Base-by-base conservation (phyloP, 2,329 filamentous ascomycete genomes). In the Stachybotrys chlorohalonatus region DNA sequence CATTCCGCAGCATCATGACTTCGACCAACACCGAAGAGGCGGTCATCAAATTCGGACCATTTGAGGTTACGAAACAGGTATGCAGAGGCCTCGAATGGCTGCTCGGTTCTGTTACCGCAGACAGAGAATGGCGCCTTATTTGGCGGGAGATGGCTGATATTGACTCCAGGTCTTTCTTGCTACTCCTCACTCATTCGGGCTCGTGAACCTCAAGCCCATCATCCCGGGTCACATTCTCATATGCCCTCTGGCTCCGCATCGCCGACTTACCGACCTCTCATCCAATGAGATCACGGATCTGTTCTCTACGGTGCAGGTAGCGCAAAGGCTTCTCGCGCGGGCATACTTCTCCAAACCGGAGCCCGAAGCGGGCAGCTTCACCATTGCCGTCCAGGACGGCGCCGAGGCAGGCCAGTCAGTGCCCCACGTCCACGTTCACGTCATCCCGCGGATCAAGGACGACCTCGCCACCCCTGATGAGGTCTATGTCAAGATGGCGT, bases 161-260 rank as follows among this genome's bases (percentile, higher is more conserved):
- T 5, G 36, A 3, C 36, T 42, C 36, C 62, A 96, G 88, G 90
- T 96, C 75, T 97, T 97, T 76, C 83, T 95, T 71, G 78, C 79
- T 60, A 95, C 92, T 1, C 78, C 82, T 1, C 79, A 87, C 64
- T 89, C 86, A 62, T 96, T 91, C 74, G 91, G 90, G 53, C 79
- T 97, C 58, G 92, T 97, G 55, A 99, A 99, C 74, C 83, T 97
- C 68, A 96, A 96, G 73, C 94, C 94, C 30, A 82, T 99, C 45
- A 81, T 96, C 1, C 91, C 92, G 0, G 94, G 94, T 55, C 94
- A 99, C 74, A 86, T 97, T 58, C 87, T 99, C 36, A 82, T 99
- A 57, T 96, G 89, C 60, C 90, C 94, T 0, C 80, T 83, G 17
- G 78, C 78, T 39, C 73, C 76, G 31, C 86, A 91, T 61, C 82